Conservation (phyloP, 2,329 filamentous ascomycete genomes). For the Claviceps paspali region DNA sequence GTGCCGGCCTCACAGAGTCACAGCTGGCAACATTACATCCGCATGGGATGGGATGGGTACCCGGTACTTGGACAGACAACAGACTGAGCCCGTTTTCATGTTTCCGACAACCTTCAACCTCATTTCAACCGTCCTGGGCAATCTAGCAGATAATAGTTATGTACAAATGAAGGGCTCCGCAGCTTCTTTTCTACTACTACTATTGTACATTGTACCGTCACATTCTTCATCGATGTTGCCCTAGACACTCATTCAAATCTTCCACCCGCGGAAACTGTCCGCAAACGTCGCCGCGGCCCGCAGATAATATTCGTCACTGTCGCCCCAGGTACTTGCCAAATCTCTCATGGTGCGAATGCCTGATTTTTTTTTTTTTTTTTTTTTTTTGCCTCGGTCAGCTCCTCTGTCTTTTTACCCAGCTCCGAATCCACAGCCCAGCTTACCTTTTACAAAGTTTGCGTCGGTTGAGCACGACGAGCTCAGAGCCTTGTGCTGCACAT, state of each 20-base stretch:
- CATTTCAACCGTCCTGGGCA: too few relatives aligned
- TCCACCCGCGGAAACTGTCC: slow-evolving; percentile 59
- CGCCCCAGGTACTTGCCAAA: slow-evolving; percentile 59
- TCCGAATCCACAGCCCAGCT: slow-evolving; percentile 2
- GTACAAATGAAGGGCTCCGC: too few relatives aligned
- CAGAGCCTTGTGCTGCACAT: slow-evolving; percentile 57
- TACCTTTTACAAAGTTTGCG: slow-evolving; percentile 74
- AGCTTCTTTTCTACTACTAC: too few relatives aligned
- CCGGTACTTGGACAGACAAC: too few relatives aligned
- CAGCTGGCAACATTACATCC: too few relatives aligned
- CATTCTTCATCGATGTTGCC: neutral
- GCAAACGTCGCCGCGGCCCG: slow-evolving; percentile 56
- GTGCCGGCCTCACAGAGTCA: too few relatives aligned
- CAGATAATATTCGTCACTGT: slow-evolving; percentile 49
- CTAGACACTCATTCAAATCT: slow-evolving; percentile 14
- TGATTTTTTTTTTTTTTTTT: slow-evolving; percentile 17
- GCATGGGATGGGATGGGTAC: too few relatives aligned
- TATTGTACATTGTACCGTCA: too few relatives aligned
- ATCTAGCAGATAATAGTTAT: too few relatives aligned
- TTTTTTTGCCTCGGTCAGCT: too few relatives aligned
- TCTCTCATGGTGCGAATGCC: slow-evolving; percentile 61
- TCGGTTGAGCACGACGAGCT: slow-evolving; percentile 54
- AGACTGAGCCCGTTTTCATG: too few relatives aligned
- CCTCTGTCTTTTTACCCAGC: neutral
- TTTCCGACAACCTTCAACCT: too few relatives aligned